Conservation (phyloP, 106 monocot species). For the Allium fistulosum region DNA sequence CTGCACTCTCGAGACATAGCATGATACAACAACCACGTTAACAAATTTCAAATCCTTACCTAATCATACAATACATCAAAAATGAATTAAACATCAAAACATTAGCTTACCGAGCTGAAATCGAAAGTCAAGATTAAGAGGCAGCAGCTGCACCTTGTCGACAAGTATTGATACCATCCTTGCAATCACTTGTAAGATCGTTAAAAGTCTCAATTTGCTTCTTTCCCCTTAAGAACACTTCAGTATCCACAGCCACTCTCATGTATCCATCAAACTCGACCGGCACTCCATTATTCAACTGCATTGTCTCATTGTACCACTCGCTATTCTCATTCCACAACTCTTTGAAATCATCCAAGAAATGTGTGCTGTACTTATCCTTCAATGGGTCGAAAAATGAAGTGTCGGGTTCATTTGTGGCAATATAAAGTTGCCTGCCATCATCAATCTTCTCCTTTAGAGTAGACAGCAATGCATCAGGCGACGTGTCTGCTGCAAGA, state of each 20-base stretch:
- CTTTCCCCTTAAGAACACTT: slow-evolving; percentile 83
- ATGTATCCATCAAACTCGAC: slow-evolving; percentile 95
- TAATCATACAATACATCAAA: slow-evolving; percentile 2
- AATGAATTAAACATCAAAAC: slow-evolving; percentile 9
- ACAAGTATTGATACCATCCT: slow-evolving; percentile 73
- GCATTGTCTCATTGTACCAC: slow-evolving; percentile 73
- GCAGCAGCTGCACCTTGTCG: not conserved
- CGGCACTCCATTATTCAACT: slow-evolving; percentile 54
- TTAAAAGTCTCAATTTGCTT: slow-evolving; percentile 87
- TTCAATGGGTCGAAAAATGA: slow-evolving; percentile 67
- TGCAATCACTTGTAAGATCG: slow-evolving; percentile 78
- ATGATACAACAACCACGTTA: no score
- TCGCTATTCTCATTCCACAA: slow-evolving; percentile 80
- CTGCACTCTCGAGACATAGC: no score
- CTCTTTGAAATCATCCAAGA: slow-evolving; percentile 76
- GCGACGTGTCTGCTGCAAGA: slow-evolving; percentile 50
- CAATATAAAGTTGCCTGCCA: slow-evolving; percentile 74
- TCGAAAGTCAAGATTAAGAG: slow-evolving; percentile 12
- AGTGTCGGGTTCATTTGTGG: slow-evolving; percentile 48
- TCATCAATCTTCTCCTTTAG: slow-evolving; percentile 58
- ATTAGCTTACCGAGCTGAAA: slow-evolving; percentile 22
- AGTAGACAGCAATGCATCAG: slow-evolving; percentile 43
- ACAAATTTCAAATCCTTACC: no score
- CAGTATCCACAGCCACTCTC: slow-evolving; percentile 63
- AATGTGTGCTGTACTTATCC: slow-evolving; percentile 60